A percentile compares a stretch with the other conserved stretches of the same genome.
Conservation (phyloP, 768 basidiomycete species). For the Kwoniella sp. region DNA sequence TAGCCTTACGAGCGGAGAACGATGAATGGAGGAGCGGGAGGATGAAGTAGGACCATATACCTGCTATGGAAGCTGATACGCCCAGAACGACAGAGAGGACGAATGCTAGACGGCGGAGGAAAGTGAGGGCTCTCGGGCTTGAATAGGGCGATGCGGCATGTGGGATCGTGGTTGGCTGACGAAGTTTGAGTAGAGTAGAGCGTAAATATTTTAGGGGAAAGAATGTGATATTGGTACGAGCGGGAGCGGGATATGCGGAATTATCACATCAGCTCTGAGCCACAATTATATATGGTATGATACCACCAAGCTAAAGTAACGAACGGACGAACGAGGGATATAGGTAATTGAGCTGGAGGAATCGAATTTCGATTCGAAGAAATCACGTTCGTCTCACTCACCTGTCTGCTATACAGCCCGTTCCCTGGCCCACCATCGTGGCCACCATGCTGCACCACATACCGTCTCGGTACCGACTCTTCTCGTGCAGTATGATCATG, state of each 20-base stretch:
- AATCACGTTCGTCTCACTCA: neutral
- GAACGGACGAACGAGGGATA: too few relatives aligned
- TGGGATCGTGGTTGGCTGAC: neutral
- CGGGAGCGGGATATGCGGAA: too few relatives aligned
- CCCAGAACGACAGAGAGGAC: slow-evolving; percentile 48
- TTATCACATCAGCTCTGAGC: too few relatives aligned
- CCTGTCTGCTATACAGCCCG: neutral
- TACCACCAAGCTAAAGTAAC: too few relatives aligned
- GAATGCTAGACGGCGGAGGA: slow-evolving; percentile 38
- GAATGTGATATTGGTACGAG: too few relatives aligned
- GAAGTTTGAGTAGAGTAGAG: too few relatives aligned
- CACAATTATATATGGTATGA: too few relatives aligned
- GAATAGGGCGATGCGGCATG: too few relatives aligned
- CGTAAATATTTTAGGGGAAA: too few relatives aligned
- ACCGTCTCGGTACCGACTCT: neutral
- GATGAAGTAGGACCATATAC: slow-evolving; percentile 45
- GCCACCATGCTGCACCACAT: slow-evolving; percentile 5
- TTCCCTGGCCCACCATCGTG: neutral
- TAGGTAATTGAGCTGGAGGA: too few relatives aligned
- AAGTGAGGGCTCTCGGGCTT: slow-evolving; percentile 15
- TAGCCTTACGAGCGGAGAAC: slow-evolving; percentile 49
- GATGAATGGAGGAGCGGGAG: slow-evolving; percentile 51
- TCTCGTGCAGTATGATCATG: too few relatives aligned
- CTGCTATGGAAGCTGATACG: slow-evolving; percentile 30
- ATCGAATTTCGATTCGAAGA: too few relatives aligned